Evolutionary conservation across 1,284 basidiomycete species (phyloP).

Genomic region (Dichomitus squalens): DNA sequence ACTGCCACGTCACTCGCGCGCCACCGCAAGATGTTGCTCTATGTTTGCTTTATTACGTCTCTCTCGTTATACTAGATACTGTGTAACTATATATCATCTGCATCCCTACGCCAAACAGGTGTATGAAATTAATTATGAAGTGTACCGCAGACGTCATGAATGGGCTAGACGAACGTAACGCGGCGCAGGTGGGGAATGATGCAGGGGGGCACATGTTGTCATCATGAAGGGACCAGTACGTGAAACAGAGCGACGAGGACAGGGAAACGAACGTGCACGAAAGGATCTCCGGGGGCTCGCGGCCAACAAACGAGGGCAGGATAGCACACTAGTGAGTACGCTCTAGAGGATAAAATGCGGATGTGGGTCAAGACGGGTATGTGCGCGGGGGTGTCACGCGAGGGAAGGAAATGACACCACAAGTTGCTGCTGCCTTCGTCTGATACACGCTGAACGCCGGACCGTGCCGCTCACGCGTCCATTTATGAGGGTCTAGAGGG

Average conservation of each 20-base stretch:
- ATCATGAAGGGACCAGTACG: conserved; percentile 9
- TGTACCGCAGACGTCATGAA: conserved; percentile 16
- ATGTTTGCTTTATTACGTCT: conserved; percentile 21
- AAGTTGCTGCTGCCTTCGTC: conserved; percentile 22
- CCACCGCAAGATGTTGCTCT: too few relatives aligned
- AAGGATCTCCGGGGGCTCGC: conserved; percentile 5
- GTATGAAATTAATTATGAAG: conserved; percentile 7
- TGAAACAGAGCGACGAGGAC: not conserved
- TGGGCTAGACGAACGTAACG: conserved; percentile 4
- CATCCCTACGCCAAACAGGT: conserved; percentile 14
- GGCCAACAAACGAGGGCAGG: conserved; percentile 21
- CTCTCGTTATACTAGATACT: conserved; percentile 21
- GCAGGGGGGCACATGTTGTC: conserved; percentile 8
- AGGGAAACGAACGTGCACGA: conserved; percentile 21
- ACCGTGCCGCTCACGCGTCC: conserved; percentile 5
- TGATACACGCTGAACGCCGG: conserved; percentile 9
- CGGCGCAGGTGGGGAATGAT: conserved; percentile 12
- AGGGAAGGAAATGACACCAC: conserved; percentile 17
- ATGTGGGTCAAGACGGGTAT: conserved; percentile 24
- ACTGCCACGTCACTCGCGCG: too few relatives aligned
- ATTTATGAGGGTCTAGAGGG: conserved; percentile 58
- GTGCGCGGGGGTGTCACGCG: conserved; percentile 12
- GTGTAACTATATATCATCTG: conserved; percentile 20
- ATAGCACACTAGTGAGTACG: conserved; percentile 10
- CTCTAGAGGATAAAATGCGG: conserved; percentile 12